Percentiles rank a stretch among this genome's conserved stretches.
These are phyloP conservation scores for Nitzschia sp. DNA, from an alignment of 108 stramenopile species.

Conservation along the genomic window DNA sequence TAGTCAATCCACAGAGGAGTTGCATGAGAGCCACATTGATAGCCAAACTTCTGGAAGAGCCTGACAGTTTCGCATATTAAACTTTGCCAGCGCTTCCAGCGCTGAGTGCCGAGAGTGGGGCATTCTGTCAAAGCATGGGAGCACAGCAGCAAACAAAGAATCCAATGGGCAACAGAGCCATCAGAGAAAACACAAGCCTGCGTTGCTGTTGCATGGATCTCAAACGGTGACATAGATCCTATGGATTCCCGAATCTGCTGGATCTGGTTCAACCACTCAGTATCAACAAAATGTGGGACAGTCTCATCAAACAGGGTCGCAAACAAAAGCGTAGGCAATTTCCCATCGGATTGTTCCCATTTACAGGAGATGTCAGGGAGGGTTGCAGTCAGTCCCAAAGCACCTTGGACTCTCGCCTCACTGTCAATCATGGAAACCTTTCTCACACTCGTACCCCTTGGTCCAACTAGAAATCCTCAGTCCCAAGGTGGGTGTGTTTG, in stretches of 20 bases:
- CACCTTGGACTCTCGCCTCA: not conserved
- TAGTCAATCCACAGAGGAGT: constrained; percentile 21
- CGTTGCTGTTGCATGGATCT: constrained; percentile 30
- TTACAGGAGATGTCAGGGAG: too few species aligned
- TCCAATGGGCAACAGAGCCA: constrained; percentile 14
- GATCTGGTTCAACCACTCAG: constrained; percentile 20
- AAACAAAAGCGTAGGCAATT: too few species aligned
- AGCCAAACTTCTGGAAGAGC: constrained; percentile 31
- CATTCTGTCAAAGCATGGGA: constrained; percentile 21
- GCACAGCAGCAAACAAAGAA: constrained; percentile 36
- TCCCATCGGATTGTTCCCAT: too few species aligned
- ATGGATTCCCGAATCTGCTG: constrained; percentile 10
- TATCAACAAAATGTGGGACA: not conserved
- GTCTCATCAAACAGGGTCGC: too few species aligned
- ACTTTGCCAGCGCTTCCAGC: constrained; percentile 48
- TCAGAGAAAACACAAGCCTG: constrained; percentile 34
- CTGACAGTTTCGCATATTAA: constrained; percentile 37
- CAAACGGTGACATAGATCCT: constrained; percentile 26
- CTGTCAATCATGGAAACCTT: not conserved
- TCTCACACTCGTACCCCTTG: too few species aligned
- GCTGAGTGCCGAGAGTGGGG: constrained; percentile 13
- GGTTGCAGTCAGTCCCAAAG: too few species aligned
- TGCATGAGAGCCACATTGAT: constrained; percentile 1
- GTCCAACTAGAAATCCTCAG: too few species aligned
- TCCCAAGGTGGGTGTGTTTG: too few species aligned